A percentile compares a stretch with the other conserved stretches of the same genome.
These are phyloP conservation scores for Daldinia concentrica DNA, from an alignment of 495 filamentous ascomycete species.

Conservation along the genomic window DNA sequence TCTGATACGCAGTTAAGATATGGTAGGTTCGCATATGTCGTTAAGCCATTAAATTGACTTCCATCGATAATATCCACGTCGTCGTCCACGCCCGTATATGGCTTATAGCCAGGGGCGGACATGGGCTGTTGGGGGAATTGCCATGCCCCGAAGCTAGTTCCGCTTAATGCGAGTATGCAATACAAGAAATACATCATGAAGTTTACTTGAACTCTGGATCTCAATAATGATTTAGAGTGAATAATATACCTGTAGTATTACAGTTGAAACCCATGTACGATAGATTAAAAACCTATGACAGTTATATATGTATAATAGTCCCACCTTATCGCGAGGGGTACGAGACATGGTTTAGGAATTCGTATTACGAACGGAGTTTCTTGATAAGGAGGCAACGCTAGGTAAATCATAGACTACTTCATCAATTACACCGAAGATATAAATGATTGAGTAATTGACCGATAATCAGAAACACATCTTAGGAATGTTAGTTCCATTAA, in stretches of 20 bases:
- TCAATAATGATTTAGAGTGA: too few relatives aligned
- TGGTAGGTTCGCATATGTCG: constrained; percentile 79
- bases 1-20: constrained; percentile 83
- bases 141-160: constrained; percentile 19
- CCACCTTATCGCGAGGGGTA: not conserved
- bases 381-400: too few relatives aligned
- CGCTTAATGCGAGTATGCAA: constrained; percentile 7
- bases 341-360: too few relatives aligned
- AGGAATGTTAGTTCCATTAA: too few relatives aligned
- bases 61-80: constrained; percentile 42
- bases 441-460: too few relatives aligned
- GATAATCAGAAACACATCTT: too few relatives aligned
- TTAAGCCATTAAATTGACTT: constrained; percentile 69
- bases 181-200: constrained; percentile 14
- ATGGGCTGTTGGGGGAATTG: constrained; percentile 34
- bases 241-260: too few relatives aligned
- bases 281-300: not conserved
- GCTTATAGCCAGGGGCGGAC: constrained; percentile 16
- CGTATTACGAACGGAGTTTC: too few relatives aligned
- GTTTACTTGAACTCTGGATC: not conserved
- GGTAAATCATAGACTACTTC: too few relatives aligned
- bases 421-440: too few relatives aligned
- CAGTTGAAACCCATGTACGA: not conserved
- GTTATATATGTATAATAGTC: not conserved
- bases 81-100: constrained; percentile 30